These are phyloP conservation scores for Syncephalis plumigaleata DNA, from an alignment of 371 early-diverging fungal genomes.

Conservation along the genomic window DNA sequence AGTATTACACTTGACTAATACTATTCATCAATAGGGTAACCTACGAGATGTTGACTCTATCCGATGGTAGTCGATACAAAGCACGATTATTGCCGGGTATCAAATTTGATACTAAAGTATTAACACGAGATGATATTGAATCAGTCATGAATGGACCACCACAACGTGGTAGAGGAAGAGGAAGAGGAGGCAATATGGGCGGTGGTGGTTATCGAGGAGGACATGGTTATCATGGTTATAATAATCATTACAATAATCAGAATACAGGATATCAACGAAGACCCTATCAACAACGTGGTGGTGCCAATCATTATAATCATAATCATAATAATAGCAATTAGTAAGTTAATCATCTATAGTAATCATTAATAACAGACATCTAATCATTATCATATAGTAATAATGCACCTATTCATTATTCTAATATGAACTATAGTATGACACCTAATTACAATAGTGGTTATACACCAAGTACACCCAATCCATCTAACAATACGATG, in stretches of 20 bases:
- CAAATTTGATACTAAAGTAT: conserved; percentile 17
- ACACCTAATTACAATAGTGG: no score
- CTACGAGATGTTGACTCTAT: conserved; percentile 22
- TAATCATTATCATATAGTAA: no score
- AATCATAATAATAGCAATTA: no score
- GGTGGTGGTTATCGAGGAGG: conserved; percentile 12
- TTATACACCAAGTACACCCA: no score
- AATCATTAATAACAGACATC: no score
- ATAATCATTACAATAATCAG: background rate
- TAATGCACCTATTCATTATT: no score
- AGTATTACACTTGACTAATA: background rate
- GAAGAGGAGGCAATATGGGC: conserved; percentile 4
- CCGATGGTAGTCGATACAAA: conserved; percentile 20
- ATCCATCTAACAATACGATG: no score
- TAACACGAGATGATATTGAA: conserved; percentile 31
- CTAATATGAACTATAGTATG: no score
- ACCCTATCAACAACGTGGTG: no score
- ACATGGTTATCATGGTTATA: conserved; percentile 8
- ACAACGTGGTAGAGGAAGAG: conserved; percentile 13
- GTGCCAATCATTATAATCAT: no score
- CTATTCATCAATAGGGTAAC: conserved; percentile 18
- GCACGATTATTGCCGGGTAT: conserved; percentile 29
- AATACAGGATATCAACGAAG: no score
- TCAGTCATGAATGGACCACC: conserved; percentile 20
- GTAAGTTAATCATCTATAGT: no score